Percentiles rank a stretch among this genome's conserved stretches.
phyloP scores from a whole-genome alignment of 305 asterid species.

The Fraxinus platypoda region DNA sequence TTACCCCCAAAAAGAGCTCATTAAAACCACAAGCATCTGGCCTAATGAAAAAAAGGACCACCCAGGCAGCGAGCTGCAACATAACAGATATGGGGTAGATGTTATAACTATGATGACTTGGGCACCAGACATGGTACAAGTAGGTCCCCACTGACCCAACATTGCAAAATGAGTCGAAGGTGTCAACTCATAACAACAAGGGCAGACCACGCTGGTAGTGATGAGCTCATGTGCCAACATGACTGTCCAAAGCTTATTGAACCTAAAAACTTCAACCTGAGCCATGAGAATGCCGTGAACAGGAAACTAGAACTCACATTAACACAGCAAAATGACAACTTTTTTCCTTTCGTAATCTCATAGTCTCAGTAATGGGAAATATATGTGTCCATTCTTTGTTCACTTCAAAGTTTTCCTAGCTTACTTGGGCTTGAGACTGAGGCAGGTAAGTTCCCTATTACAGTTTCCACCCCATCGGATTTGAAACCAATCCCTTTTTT shows the following conservation, averaged over 20 bases:
- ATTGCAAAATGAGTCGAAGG: background rate
- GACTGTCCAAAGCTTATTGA: background rate
- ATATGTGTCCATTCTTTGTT: background rate
- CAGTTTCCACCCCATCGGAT: background rate
- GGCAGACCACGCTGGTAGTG: background rate
- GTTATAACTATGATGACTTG: background rate
- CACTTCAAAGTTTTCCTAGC: background rate
- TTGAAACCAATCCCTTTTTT: background rate
- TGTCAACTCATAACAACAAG: background rate
- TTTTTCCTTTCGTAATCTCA: background rate
- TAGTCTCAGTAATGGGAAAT: background rate
- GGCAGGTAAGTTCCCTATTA: background rate
- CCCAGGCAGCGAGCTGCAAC: background rate
- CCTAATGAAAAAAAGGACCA: background rate
- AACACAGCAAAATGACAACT: background rate
- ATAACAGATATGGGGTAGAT: background rate
- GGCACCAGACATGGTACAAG: background rate
- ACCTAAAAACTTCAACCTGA: background rate
- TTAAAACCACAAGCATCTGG: background rate
- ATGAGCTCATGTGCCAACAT: background rate
- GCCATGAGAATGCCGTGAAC: background rate
- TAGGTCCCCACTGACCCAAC: background rate
- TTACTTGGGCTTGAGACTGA: background rate
- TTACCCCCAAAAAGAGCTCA: background rate
- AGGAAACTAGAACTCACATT: background rate